Evolutionary conservation across 2,329 filamentous ascomycete genomes (phyloP).

Genomic region (Berkeleyomyces rouxiae): DNA sequence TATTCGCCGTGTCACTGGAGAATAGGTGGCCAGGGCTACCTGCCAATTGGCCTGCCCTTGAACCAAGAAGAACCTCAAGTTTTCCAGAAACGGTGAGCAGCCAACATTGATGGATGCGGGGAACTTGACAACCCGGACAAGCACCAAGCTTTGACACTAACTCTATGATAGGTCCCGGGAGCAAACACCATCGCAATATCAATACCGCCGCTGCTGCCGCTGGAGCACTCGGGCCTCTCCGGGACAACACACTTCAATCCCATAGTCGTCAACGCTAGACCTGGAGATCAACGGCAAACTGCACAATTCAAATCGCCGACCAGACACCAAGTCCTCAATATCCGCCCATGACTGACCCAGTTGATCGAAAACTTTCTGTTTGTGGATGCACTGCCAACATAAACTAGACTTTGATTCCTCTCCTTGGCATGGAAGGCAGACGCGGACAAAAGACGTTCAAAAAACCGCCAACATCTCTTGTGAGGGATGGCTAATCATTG

Average conservation of each 20-base stretch:
- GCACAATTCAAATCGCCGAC: neutral
- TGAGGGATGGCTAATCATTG: constrained; percentile 18
- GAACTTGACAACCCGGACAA: constrained; percentile 44
- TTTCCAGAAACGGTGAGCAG: neutral
- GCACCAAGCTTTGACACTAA: constrained; percentile 88
- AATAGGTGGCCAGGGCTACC: neutral
- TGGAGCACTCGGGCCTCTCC: constrained; percentile 10
- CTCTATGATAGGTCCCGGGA: constrained; percentile 67
- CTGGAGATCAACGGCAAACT: neutral
- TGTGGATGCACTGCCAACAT: constrained; percentile 70
- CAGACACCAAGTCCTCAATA: neutral
- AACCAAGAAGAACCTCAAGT: neutral
- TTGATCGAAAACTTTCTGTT: constrained; percentile 41
- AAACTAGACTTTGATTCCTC: constrained; percentile 92
- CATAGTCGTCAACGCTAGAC: neutral
- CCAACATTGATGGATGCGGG: neutral
- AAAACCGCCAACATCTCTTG: constrained; percentile 49
- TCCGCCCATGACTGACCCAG: constrained; percentile 15
- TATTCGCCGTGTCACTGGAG: neutral
- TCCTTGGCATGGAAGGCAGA: constrained; percentile 48
- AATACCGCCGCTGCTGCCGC: constrained; percentile 7
- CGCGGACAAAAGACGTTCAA: constrained; percentile 83
- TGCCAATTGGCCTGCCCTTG: neutral
- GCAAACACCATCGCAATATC: constrained; percentile 16
- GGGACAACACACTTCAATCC: constrained; percentile 14